Conservation (phyloP, 176 grass and related monocot species). For the Stipa capillata region DNA sequence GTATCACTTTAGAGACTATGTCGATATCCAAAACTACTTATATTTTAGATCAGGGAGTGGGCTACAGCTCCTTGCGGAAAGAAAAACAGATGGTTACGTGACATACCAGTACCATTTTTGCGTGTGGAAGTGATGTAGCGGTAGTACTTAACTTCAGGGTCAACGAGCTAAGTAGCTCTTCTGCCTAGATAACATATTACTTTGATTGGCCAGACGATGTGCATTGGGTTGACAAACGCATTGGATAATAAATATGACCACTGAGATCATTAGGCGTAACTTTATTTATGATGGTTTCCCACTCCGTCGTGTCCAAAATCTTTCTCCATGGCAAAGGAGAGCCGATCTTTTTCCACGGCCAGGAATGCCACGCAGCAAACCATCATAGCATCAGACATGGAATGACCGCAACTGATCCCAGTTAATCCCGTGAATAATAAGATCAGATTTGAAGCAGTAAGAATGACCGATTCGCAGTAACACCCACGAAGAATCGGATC, state of each 20-base stretch:
- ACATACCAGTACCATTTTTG: too few relatives aligned
- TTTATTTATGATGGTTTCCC: background rate
- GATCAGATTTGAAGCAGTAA: background rate
- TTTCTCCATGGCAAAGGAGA: too few relatives aligned
- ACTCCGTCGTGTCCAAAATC: background rate
- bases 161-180: background rate
- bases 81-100: too few relatives aligned
- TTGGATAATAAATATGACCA: background rate
- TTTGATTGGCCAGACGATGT: background rate
- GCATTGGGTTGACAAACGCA: conserved; percentile 2
- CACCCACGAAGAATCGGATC: conserved; percentile 10
- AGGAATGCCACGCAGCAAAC: background rate
- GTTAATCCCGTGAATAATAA: background rate
- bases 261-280: background rate
- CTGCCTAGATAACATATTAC: background rate
- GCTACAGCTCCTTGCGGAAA: too few relatives aligned
- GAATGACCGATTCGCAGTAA: background rate
- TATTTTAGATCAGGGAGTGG: too few relatives aligned
- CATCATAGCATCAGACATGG: background rate
- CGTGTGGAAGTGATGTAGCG: too few relatives aligned
- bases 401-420: too few relatives aligned
- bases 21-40: too few relatives aligned
- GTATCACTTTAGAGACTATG: too few relatives aligned
- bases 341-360: too few relatives aligned
- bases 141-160: background rate